Evolutionary conservation across 805 yeast species (phyloP).

Genomic region (Yarrowia keelungensis): DNA sequence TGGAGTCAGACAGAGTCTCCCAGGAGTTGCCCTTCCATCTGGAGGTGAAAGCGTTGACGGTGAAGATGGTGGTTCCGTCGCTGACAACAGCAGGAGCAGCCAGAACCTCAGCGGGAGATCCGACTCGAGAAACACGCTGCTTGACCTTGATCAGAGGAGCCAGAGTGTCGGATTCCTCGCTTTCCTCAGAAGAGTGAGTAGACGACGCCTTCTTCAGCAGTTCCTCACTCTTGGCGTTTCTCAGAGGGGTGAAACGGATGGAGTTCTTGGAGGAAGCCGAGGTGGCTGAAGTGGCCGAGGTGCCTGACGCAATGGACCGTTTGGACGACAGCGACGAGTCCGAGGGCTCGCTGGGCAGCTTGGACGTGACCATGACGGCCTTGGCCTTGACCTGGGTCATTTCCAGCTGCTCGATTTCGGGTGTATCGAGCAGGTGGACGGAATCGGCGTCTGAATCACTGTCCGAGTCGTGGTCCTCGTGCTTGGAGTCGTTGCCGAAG

Average conservation of each 20-base stretch:
- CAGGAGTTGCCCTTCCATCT: slow-evolving; percentile 36
- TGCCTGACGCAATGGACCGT: slow-evolving; percentile 9
- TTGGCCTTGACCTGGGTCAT: slow-evolving; percentile 30
- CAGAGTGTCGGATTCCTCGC: slow-evolving; percentile 23
- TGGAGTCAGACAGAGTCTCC: slow-evolving; percentile 23
- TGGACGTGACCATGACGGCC: slow-evolving; percentile 25
- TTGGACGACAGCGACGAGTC: slow-evolving; percentile 23
- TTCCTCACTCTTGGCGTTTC: slow-evolving; percentile 36
- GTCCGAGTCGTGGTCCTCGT: neutral
- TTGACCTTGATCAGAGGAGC: slow-evolving; percentile 33
- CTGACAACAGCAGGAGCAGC: neutral
- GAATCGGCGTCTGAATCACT: slow-evolving; percentile 14
- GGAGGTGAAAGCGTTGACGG: slow-evolving; percentile 24
- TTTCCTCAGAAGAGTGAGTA: slow-evolving; percentile 1
- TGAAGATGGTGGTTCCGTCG: slow-evolving; percentile 23
- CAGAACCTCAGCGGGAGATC: slow-evolving; percentile 23
- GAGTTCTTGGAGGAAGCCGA: slow-evolving; percentile 10
- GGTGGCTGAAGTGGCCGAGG: neutral
- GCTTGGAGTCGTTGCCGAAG: slow-evolving; percentile 4
- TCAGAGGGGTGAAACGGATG: slow-evolving; percentile 29
- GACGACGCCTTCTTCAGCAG: slow-evolving; percentile 11
- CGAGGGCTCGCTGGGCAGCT: slow-evolving; percentile 21
- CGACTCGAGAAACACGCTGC: slow-evolving; percentile 20
- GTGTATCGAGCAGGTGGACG: slow-evolving; percentile 16
- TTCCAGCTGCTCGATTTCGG: slow-evolving; percentile 37